These are phyloP conservation scores for Polytrichum commune DNA, from an alignment of 225 moss, liverwort and hornwort species.

Conservation along the genomic window DNA sequence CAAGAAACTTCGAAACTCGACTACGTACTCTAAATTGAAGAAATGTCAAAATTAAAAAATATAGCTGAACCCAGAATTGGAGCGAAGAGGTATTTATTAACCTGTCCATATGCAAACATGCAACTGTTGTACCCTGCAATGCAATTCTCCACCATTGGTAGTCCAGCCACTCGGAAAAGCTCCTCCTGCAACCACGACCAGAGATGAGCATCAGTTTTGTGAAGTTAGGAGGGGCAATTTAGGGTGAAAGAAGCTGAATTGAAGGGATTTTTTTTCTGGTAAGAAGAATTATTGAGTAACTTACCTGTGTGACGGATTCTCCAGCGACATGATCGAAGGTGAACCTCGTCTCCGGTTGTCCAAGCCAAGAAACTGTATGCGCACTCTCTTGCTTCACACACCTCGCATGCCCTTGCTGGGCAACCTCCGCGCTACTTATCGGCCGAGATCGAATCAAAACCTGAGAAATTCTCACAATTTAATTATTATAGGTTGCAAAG, in stretches of 20 bases:
- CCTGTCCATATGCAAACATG: constrained; percentile 97
- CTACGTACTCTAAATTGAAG: no score
- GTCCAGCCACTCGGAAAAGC: constrained; percentile 76
- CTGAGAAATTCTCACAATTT: constrained; percentile 27
- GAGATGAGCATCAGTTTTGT: no score
- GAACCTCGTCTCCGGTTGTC: constrained; percentile 74
- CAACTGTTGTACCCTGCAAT: constrained; percentile 95
- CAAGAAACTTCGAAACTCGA: no score
- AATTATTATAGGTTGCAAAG: no score
- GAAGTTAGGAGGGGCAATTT: no score
- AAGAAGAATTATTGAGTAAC: no score
- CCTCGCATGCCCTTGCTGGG: constrained; percentile 62
- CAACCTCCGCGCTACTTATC: constrained; percentile 53
- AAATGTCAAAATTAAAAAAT: no score
- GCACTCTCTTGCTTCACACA: constrained; percentile 87
- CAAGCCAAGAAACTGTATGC: constrained; percentile 76
- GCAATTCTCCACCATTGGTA: constrained; percentile 96
- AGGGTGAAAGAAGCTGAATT: no score
- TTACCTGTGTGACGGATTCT: constrained; percentile 77
- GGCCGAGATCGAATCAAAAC: constrained; percentile 86
- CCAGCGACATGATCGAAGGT: constrained; percentile 90
- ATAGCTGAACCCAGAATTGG: no score
- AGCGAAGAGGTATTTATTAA: constrained; percentile 6
- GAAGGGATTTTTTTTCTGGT: no score
- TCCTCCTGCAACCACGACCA: constrained; percentile 49